Percentiles rank a stretch among this genome's conserved stretches.
phyloP scores from a whole-genome alignment of 2,329 filamentous ascomycete genomes.

The Xylariaceae sp. region DNA sequence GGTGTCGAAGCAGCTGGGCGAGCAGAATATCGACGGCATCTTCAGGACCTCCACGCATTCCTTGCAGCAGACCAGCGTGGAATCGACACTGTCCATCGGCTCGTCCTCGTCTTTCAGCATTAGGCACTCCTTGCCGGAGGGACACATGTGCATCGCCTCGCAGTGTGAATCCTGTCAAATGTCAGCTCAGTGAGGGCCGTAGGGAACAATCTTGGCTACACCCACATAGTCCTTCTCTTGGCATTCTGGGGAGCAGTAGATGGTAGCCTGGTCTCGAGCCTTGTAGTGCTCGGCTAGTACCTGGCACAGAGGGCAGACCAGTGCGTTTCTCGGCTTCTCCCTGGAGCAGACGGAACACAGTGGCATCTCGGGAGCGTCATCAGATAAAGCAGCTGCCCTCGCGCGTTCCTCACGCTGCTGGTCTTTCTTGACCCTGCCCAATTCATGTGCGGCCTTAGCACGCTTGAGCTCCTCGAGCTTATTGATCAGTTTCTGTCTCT shows the following conservation, averaged over 20 bases:
- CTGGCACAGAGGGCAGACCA: constrained; percentile 39
- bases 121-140: constrained; percentile 32
- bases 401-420: constrained; percentile 34
- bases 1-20: constrained; percentile 31
- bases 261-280: constrained; percentile 26
- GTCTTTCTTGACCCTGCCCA: constrained; percentile 22
- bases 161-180: too few relatives aligned
- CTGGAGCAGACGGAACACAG: constrained; percentile 33
- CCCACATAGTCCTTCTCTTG: constrained; percentile 33
- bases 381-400: constrained; percentile 25
- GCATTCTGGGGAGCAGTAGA: constrained; percentile 40
- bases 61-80: constrained; percentile 30
- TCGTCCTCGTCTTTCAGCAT: constrained; percentile 31
- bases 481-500: constrained; percentile 26
- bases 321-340: constrained; percentile 23
- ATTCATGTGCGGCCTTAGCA: constrained; percentile 36
- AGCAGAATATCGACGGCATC: constrained; percentile 34
- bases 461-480: constrained; percentile 40
- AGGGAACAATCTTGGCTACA: too few relatives aligned
- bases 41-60: constrained; percentile 32
- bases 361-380: constrained; percentile 28
- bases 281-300: constrained; percentile 30
- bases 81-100: constrained; percentile 27
- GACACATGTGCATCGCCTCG: constrained; percentile 34
- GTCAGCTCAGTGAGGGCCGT: too few relatives aligned